A percentile compares a stretch with the other conserved stretches of the same genome.
These are phyloP conservation scores for Pestalotiopsis sp. DNA, from an alignment of 2,329 filamentous ascomycete genomes.

Conservation along the genomic window DNA sequence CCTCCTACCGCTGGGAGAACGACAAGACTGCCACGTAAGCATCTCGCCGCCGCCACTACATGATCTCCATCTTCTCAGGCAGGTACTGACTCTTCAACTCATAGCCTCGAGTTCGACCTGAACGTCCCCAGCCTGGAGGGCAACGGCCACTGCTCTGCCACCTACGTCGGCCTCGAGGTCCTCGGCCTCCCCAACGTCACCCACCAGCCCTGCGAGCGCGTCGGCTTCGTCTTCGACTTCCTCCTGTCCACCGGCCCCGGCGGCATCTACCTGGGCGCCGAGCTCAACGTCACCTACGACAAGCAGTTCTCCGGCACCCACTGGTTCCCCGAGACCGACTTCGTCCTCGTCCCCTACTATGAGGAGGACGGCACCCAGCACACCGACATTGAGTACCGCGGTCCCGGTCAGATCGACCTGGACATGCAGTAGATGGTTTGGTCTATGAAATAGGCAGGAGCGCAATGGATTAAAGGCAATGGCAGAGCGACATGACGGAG, in stretches of 20 bases:
- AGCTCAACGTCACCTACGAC: background rate
- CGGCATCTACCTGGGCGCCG: background rate
- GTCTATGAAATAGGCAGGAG: too few relatives aligned
- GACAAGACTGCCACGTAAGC: background rate
- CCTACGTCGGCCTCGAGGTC: background rate
- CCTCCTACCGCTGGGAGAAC: background rate
- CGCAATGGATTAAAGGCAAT: too few relatives aligned
- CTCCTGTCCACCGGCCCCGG: background rate
- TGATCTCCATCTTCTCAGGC: background rate
- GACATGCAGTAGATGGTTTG: background rate
- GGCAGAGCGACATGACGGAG: too few relatives aligned
- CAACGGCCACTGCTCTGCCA: background rate
- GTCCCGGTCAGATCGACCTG: background rate
- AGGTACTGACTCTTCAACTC: background rate
- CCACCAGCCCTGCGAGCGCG: background rate
- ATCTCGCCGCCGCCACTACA: background rate
- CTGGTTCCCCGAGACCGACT: background rate
- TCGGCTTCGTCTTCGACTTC: background rate
- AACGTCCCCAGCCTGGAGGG: background rate
- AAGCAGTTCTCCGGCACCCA: background rate
- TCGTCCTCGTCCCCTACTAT: background rate
- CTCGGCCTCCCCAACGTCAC: background rate
- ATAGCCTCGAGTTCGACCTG: background rate
- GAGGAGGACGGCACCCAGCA: background rate
- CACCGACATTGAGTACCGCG: background rate